Conservation (phyloP, 805 yeast species). For the Pichia thaimueangensis region DNA sequence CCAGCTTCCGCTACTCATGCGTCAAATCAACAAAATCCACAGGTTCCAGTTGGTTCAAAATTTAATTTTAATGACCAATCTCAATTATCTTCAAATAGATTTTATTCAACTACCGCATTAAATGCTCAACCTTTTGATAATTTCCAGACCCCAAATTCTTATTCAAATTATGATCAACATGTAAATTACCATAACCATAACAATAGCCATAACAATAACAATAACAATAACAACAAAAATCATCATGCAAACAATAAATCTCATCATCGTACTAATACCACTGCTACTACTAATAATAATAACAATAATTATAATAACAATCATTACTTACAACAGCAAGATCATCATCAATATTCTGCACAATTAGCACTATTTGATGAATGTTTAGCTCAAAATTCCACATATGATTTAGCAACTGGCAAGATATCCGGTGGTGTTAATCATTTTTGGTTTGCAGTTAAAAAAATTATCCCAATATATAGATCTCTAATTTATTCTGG, state of each 20-base stretch:
- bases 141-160: background rate
- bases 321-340: background rate
- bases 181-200: background rate
- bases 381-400: conserved; percentile 33
- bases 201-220: background rate
- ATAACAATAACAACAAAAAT: background rate
- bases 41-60: background rate
- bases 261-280: too few species aligned
- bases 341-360: background rate
- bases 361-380: conserved; percentile 37
- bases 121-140: background rate
- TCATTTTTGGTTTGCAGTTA: conserved; percentile 48
- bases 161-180: background rate
- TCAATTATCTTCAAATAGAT: background rate
- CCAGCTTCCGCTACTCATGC: background rate
- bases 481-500: conserved; percentile 41
- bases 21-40: background rate
- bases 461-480: conserved; percentile 44
- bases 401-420: conserved; percentile 34
- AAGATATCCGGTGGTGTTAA: conserved; percentile 35
- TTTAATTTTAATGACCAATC: background rate
- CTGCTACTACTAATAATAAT: background rate
- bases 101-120: background rate
- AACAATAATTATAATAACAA: conserved; percentile 1
- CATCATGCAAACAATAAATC: background rate